These are phyloP conservation scores for Chaetomium globosum DNA, from an alignment of 2,329 filamentous ascomycete species.

Conservation along the genomic window DNA sequence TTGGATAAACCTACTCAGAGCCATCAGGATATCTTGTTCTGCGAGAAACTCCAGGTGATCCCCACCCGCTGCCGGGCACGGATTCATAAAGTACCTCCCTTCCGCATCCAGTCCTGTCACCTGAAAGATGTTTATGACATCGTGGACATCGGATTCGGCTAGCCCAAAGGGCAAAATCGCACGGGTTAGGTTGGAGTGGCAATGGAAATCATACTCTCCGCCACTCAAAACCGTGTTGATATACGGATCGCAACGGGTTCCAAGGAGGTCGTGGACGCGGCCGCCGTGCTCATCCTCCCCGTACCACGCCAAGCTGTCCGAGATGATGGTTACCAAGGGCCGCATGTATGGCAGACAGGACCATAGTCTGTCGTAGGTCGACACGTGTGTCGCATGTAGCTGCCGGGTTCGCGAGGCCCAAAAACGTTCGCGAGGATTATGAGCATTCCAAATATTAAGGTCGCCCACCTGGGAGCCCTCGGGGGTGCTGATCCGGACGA, in stretches of 20 bases:
- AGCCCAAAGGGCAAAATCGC: conserved; percentile 70
- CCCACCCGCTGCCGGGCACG: conserved; percentile 56
- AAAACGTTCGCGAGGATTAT: conserved; percentile 78
- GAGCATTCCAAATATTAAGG: conserved; percentile 76
- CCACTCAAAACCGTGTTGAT: conserved; percentile 73
- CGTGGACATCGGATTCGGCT: conserved; percentile 74
- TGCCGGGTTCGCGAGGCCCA: conserved; percentile 81
- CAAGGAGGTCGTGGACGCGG: conserved; percentile 75
- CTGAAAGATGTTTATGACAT: conserved; percentile 85
- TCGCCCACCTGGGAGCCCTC: conserved; percentile 81
- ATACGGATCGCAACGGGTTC: conserved; percentile 83
- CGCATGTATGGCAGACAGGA: conserved; percentile 75
- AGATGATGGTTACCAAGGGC: conserved; percentile 70
- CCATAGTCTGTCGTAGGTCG: conserved; percentile 74
- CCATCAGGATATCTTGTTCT: conserved; percentile 72
- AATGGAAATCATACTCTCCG: conserved; percentile 77
- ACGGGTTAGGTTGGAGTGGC: conserved; percentile 77
- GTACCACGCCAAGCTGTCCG: conserved; percentile 67
- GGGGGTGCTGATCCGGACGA: conserved; percentile 75
- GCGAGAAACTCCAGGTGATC: conserved; percentile 77
- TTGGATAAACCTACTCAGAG: conserved; percentile 49
- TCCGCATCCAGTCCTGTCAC: conserved; percentile 74
- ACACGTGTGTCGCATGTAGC: conserved; percentile 75
- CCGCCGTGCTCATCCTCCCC: conserved; percentile 65
- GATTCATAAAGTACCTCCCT: conserved; percentile 76